These are phyloP conservation scores for Flaveria robusta DNA, from an alignment of 129 eudicot species.

Conservation along the genomic window DNA sequence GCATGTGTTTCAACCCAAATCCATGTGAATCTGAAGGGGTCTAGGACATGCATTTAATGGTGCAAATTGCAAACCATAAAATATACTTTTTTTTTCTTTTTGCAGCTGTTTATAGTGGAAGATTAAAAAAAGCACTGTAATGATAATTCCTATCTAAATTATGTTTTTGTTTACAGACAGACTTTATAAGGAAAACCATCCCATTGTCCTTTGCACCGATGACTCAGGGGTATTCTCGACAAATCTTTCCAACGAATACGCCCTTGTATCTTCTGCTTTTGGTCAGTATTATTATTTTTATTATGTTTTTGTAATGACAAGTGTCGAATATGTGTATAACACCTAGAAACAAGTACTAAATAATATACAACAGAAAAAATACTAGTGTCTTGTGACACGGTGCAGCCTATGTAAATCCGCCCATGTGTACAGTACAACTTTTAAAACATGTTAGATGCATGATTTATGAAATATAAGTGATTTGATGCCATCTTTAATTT, in stretches of 20 bases:
- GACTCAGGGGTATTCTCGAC: slow-evolving; percentile 94
- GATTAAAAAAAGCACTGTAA: background rate
- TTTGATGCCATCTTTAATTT: slow-evolving; percentile 20
- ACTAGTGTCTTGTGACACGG: background rate
- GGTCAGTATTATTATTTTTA: slow-evolving; percentile 43
- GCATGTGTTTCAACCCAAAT: background rate
- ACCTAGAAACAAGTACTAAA: no score
- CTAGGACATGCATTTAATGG: background rate
- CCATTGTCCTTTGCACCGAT: slow-evolving; percentile 79
- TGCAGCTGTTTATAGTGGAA: background rate
- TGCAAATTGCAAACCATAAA: slow-evolving; percentile 1
- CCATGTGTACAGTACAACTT: background rate
- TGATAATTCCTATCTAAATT: background rate
- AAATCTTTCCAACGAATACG: slow-evolving; percentile 66
- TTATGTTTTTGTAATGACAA: background rate
- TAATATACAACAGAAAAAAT: background rate
- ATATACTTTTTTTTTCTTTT: background rate
- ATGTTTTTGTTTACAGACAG: slow-evolving; percentile 50
- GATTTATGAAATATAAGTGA: slow-evolving; percentile 3
- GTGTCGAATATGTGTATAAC: no score
- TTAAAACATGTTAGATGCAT: background rate
- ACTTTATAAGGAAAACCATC: slow-evolving; percentile 74
- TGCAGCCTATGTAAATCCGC: background rate
- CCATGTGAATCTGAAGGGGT: background rate
- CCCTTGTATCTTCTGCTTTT: slow-evolving; percentile 70